phyloP scores from a whole-genome alignment of 805 yeast genomes.

The Myxozyma udenii region DNA sequence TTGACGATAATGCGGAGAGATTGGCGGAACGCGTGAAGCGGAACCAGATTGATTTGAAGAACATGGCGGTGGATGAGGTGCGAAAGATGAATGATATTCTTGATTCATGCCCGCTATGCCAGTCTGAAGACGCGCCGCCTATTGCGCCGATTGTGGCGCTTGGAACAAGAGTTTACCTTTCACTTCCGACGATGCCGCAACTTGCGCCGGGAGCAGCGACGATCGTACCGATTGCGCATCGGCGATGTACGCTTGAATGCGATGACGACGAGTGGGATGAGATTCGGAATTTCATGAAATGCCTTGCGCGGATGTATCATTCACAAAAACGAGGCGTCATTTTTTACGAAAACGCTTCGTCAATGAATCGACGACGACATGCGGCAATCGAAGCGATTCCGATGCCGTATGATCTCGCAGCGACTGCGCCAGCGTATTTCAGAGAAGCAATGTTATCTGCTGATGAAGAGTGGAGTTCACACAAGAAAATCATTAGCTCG shows the following conservation, averaged over 20 bases:
- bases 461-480: slow-evolving; percentile 44
- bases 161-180: slow-evolving; percentile 42
- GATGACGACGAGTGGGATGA: slow-evolving; percentile 48
- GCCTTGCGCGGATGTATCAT: slow-evolving; percentile 44
- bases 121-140: slow-evolving; percentile 32
- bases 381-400: slow-evolving; percentile 48
- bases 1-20: slow-evolving; percentile 44
- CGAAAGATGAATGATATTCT: slow-evolving; percentile 37
- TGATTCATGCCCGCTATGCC: slow-evolving; percentile 43
- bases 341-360: slow-evolving; percentile 47
- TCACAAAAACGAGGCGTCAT: slow-evolving; percentile 40
- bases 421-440: slow-evolving; percentile 44
- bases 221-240: slow-evolving; percentile 47
- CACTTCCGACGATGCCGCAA: slow-evolving; percentile 45
- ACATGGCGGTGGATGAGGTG: slow-evolving; percentile 35
- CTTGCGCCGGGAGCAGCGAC: slow-evolving; percentile 39
- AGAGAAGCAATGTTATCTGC: slow-evolving; percentile 43
- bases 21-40: slow-evolving; percentile 39
- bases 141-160: slow-evolving; percentile 40
- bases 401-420: slow-evolving; percentile 38
- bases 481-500: slow-evolving; percentile 44
- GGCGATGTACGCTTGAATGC: slow-evolving; percentile 43
- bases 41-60: slow-evolving; percentile 37
- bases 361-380: slow-evolving; percentile 37
- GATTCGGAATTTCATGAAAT: slow-evolving; percentile 44